Base-by-base conservation (phyloP, 2,329 filamentous ascomycete species). In the Fusarium globosum region DNA sequence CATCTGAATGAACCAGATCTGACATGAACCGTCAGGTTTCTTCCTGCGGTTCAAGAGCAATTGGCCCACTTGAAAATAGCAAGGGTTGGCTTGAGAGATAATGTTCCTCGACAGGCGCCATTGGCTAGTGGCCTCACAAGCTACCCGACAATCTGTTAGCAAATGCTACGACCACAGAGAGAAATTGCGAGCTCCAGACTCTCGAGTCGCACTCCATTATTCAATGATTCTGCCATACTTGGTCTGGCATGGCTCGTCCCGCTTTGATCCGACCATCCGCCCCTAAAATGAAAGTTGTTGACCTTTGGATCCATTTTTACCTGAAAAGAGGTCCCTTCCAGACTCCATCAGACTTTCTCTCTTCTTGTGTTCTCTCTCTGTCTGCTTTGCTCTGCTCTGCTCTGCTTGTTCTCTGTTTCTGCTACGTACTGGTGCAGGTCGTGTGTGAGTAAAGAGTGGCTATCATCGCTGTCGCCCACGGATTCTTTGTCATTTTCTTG, bases 251-350 rank as follows among this genome's bases (percentile, higher is more conserved):
- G 68, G 68, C 48, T 69, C 42, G 72, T 73, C 72, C 72, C 72
- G 59, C 72, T 74, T 70, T 58, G 68, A 58, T 71, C 72, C 72
- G 72, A 72, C 35, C 49, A 61, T 72, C 72, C 68, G 68, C 57
- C 60, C 61, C 42, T 70, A 69, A 41, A 51, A 63, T 66, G 70
- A 75, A 74, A 61, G 53, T 61, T 49, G 45, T 74, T 69, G 65
- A 72, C 49, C 16, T 67, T 36, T 56, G 45, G 45, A 58, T 68
- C 72, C 72, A 75, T 72, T 73, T 61, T 74, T 61, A 57, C 62
- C 62, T 65, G 26, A 23, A 36, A 36, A 59, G 59, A 61, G 67
- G 71, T 57, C 69, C 59, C 48, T 74, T 64, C 45, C 55, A 42
- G 56, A 65, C 72, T 59, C 72, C 64, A 62, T 74, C 57, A 61